These are phyloP conservation scores for Capsicum baccatum DNA, from an alignment of 257 asterid genomes.

Conservation along the genomic window DNA sequence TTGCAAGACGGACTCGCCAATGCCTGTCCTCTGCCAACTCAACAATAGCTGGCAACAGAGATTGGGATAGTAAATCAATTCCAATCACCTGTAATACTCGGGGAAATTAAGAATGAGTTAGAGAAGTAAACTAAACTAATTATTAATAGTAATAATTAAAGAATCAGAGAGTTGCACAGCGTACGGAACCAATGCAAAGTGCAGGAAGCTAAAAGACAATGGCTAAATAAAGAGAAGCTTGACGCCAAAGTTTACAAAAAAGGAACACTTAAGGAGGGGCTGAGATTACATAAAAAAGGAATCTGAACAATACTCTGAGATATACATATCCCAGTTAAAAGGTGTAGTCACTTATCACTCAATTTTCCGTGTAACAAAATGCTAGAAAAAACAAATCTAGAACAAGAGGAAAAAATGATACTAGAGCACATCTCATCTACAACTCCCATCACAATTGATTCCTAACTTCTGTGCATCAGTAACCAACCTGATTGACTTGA, in stretches of 20 bases:
- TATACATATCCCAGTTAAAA: neutral
- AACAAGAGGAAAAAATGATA: neutral
- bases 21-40: conserved; percentile 93
- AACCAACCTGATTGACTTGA: conserved; percentile 85
- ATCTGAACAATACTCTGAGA: neutral
- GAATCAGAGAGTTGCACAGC: neutral
- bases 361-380: neutral
- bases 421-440: neutral
- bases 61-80: conserved; percentile 77
- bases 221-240: neutral
- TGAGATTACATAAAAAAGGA: neutral
- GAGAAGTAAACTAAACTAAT: neutral
- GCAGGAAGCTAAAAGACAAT: neutral
- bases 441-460: neutral
- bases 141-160: conserved; percentile 3
- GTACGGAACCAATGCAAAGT: neutral
- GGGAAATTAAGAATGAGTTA: conserved; percentile 17
- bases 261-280: neutral
- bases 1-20: conserved; percentile 89
- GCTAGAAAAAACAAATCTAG: conserved; percentile 3
- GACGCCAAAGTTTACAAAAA: neutral
- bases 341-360: neutral
- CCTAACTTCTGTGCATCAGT: neutral
- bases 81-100: conserved; percentile 65
- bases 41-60: conserved; percentile 81